These are phyloP conservation scores for Gloeopeniophorella convolvens DNA, from an alignment of 768 basidiomycete species.

Conservation along the genomic window DNA sequence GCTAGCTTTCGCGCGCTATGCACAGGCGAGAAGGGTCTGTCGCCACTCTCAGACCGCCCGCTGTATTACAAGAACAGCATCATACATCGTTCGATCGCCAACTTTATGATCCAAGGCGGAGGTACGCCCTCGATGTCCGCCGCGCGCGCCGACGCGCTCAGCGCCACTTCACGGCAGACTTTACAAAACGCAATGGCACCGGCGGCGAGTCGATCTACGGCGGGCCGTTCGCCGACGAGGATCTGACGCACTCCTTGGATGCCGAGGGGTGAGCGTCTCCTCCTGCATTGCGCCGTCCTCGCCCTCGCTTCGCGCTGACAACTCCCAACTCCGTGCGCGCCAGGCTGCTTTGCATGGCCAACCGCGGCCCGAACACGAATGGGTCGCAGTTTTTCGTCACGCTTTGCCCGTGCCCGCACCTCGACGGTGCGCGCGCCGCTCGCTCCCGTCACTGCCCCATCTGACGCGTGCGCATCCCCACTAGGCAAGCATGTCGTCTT, in stretches of 20 bases:
- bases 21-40: constrained; percentile 80
- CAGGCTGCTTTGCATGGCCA: constrained; percentile 85
- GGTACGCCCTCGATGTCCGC: constrained; percentile 35
- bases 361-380: constrained; percentile 78
- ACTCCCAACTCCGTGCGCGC: not conserved
- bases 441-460: constrained; percentile 28
- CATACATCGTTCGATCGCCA: constrained; percentile 71
- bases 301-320: not conserved
- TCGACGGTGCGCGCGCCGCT: constrained; percentile 51
- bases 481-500: constrained; percentile 56
- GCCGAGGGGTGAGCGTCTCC: constrained; percentile 45
- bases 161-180: constrained; percentile 39
- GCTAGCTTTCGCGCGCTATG: constrained; percentile 77
- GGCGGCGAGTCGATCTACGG: constrained; percentile 85
- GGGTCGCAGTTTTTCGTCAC: constrained; percentile 87
- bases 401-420: constrained; percentile 63
- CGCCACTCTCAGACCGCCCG: constrained; percentile 52
- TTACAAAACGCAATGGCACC: constrained; percentile 70
- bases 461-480: constrained; percentile 24
- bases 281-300: not conserved
- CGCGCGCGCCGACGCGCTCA: not conserved
- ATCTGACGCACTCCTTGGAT: constrained; percentile 57
- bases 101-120: constrained; percentile 80
- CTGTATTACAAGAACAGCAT: constrained; percentile 79
- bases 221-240: constrained; percentile 69